Percentiles rank a stretch among this genome's conserved stretches.
These are phyloP conservation scores for Pichia sp. DNA, from an alignment of 1,139 yeast genomes.

Conservation along the genomic window DNA sequence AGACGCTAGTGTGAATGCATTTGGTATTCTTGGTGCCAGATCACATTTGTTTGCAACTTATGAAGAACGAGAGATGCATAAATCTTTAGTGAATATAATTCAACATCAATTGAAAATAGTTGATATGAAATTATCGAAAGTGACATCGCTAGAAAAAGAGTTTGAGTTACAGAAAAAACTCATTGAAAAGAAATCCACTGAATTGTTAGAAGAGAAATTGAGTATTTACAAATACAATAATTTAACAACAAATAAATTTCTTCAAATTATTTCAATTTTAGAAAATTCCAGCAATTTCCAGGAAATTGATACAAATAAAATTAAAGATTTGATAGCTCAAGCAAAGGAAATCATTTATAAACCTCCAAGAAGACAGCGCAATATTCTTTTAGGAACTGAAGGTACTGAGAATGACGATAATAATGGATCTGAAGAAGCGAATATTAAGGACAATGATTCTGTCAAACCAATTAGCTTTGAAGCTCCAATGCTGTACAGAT, in stretches of 20 bases:
- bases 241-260: constrained; percentile 41
- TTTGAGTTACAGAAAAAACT: constrained; percentile 72
- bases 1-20: constrained; percentile 48
- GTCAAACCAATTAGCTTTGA: constrained; percentile 71
- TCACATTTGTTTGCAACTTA: constrained; percentile 75
- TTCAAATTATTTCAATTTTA: constrained; percentile 33
- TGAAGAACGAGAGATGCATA: constrained; percentile 75
- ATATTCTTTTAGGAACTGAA: constrained; percentile 19
- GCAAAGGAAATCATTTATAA: constrained; percentile 42
- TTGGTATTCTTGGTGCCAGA: constrained; percentile 71
- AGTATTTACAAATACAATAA: constrained; percentile 59
- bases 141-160: constrained; percentile 66
- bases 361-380: constrained; percentile 36
- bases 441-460: constrained; percentile 23
- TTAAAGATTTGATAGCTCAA: constrained; percentile 32
- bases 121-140: constrained; percentile 65
- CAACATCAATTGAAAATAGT: constrained; percentile 68
- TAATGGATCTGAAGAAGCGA: constrained; percentile 11
- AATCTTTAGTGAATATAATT: constrained; percentile 48
- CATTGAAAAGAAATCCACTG: constrained; percentile 72
- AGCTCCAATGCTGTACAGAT: constrained; percentile 77
- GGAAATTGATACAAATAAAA: constrained; percentile 13
- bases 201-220: constrained; percentile 68
- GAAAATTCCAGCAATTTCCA: constrained; percentile 16
- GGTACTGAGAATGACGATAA: constrained; percentile 12